Evolutionary conservation across 768 basidiomycete genomes (phyloP).

Genomic region (Russula abietina): DNA sequence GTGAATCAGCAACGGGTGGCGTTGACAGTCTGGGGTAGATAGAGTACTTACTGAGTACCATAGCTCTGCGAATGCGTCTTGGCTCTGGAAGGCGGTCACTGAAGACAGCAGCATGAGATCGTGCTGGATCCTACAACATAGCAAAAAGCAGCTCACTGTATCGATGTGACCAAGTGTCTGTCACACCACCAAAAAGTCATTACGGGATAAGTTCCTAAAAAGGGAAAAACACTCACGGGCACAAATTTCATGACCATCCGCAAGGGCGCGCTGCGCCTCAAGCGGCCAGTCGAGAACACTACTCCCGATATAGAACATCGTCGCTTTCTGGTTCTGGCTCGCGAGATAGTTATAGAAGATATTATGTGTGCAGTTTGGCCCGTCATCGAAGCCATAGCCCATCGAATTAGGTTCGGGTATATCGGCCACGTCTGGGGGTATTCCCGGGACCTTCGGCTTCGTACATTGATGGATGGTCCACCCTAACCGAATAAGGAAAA

Average conservation of each 20-base stretch:
- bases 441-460: conserved; percentile 40
- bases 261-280: conserved; percentile 47
- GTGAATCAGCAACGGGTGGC: neutral
- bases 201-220: neutral
- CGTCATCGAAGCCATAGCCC: conserved; percentile 60
- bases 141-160: conserved; percentile 32
- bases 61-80: conserved; percentile 69
- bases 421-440: conserved; percentile 40
- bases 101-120: neutral
- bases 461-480: conserved; percentile 43
- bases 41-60: conserved; percentile 51
- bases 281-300: conserved; percentile 52
- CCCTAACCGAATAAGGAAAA: conserved; percentile 27
- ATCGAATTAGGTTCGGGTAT: conserved; percentile 54
- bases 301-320: conserved; percentile 59
- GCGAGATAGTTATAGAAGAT: conserved; percentile 51
- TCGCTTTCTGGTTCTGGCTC: conserved; percentile 53
- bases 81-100: conserved; percentile 57
- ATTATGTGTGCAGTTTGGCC: conserved; percentile 61
- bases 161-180: conserved; percentile 48
- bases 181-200: neutral
- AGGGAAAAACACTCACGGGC: conserved; percentile 41
- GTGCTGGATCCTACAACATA: too few species aligned
- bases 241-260: conserved; percentile 51
- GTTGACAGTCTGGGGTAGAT: neutral